Evolutionary conservation across 139 green algal species (phyloP).

Genomic region (Auxenochlorella pyrenoidosa): DNA sequence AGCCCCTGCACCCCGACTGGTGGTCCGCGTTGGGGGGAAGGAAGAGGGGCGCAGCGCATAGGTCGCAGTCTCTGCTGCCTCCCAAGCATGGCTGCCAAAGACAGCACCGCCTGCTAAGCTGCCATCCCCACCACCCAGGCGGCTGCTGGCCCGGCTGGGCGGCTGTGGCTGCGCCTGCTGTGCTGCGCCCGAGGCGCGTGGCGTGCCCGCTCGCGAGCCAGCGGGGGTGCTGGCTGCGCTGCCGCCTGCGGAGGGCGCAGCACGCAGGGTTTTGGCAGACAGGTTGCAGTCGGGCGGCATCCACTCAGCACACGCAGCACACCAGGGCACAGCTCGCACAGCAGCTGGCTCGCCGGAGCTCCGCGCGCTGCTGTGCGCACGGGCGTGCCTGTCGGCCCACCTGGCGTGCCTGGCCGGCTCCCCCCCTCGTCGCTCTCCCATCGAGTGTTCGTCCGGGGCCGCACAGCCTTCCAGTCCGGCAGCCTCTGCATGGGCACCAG

Average conservation of each 20-base stretch:
- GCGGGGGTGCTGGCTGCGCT: not conserved
- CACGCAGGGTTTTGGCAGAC: no score
- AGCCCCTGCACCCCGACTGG: no score
- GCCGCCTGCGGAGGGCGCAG: not conserved
- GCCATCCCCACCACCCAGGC: not conserved
- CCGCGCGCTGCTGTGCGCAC: no score
- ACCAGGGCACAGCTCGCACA: no score
- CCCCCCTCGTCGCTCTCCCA: not conserved
- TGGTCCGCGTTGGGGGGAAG: no score
- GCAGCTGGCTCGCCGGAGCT: no score
- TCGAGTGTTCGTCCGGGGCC: constrained; percentile 8
- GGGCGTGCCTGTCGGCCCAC: no score
- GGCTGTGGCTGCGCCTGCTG: not conserved
- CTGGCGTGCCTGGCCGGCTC: not conserved
- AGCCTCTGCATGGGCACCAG: constrained; percentile 23
- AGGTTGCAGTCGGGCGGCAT: no score
- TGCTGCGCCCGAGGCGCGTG: not conserved
- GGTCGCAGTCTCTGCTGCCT: not conserved
- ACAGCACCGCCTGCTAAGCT: no score
- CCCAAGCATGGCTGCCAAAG: no score
- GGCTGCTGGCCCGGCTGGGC: not conserved
- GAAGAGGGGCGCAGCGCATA: not conserved
- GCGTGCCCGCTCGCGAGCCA: not conserved
- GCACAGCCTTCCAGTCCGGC: constrained; percentile 21
- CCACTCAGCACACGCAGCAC: no score